These are phyloP conservation scores for Balakata baccata DNA, from an alignment of 345 rosid species.

Conservation along the genomic window DNA sequence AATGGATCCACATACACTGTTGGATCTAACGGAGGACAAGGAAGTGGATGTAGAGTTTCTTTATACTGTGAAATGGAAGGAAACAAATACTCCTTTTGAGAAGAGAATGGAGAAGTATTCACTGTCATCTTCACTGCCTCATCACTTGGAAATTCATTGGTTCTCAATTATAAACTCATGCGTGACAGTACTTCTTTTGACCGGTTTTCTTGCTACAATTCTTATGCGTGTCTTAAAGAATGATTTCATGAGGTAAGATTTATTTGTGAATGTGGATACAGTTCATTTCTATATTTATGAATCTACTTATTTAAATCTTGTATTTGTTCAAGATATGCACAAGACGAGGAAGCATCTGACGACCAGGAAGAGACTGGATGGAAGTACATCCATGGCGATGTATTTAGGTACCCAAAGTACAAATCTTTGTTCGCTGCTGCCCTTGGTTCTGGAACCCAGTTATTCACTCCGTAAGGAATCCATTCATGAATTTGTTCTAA, in stretches of 20 bases:
- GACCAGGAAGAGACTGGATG: conserved; percentile 39
- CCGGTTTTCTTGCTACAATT: conserved; percentile 36
- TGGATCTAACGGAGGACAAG: conserved; percentile 31
- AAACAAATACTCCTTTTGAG: conserved; percentile 27
- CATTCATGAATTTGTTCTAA: background rate
- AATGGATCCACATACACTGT: conserved; percentile 21
- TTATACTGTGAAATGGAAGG: conserved; percentile 34
- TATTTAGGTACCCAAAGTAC: conserved; percentile 30
- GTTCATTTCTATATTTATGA: background rate
- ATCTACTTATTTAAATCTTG: background rate
- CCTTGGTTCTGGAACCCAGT: conserved; percentile 33
- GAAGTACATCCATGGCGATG: conserved; percentile 36
- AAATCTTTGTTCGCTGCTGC: conserved; percentile 31
- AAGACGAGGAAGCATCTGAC: conserved; percentile 32
- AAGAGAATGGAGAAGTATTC: conserved; percentile 37
- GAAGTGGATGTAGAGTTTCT: conserved; percentile 29
- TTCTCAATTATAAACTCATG: conserved; percentile 35
- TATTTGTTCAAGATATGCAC: conserved; percentile 21
- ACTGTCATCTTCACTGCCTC: conserved; percentile 29
- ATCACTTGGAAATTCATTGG: conserved; percentile 37
- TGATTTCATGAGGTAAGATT: conserved; percentile 31
- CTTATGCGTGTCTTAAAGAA: conserved; percentile 36
- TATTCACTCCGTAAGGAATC: conserved; percentile 30
- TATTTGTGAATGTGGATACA: background rate
- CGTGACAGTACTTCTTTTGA: conserved; percentile 32